Evolutionary conservation across 768 basidiomycete genomes (phyloP).

Genomic region (Amyloporia xantha): DNA sequence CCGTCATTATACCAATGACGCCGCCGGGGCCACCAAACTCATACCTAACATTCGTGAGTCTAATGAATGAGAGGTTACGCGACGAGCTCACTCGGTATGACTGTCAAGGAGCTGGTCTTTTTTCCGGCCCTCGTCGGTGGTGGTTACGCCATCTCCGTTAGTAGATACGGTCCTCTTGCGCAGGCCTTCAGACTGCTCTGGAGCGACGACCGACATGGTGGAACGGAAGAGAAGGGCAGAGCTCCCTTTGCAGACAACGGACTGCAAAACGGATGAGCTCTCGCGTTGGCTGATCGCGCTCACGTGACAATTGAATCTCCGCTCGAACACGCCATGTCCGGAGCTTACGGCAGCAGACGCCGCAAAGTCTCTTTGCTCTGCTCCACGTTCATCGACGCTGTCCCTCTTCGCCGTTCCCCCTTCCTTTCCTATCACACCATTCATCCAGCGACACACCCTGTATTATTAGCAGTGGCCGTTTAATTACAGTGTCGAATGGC

Average conservation of each 20-base stretch:
- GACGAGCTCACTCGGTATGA: slow-evolving; percentile 31
- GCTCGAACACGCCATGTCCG: too few species aligned
- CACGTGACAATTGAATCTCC: slow-evolving; percentile 3
- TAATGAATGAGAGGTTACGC: not conserved
- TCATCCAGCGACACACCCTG: slow-evolving; percentile 4
- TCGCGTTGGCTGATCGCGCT: too few species aligned
- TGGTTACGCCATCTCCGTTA: slow-evolving; percentile 6
- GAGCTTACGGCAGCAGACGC: too few species aligned
- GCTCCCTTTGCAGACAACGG: too few species aligned
- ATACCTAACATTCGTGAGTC: slow-evolving; percentile 44
- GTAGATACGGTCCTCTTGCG: slow-evolving; percentile 10
- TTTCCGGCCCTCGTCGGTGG: slow-evolving; percentile 65
- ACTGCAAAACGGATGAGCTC: too few species aligned
- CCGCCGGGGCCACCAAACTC: slow-evolving; percentile 96
- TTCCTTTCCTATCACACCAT: not conserved
- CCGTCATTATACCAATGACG: slow-evolving; percentile 86
- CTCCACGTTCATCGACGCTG: not conserved
- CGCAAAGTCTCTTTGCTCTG: not conserved
- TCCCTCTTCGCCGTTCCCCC: not conserved
- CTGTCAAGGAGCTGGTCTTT: slow-evolving; percentile 59
- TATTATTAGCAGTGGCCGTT: slow-evolving; percentile 17
- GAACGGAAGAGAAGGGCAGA: not conserved
- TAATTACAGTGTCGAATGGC: slow-evolving; percentile 44
- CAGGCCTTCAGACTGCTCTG: slow-evolving; percentile 6
- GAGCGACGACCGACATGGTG: slow-evolving; percentile 11